Percentiles rank a stretch among this genome's conserved stretches.
These are phyloP conservation scores for Aspergillus bridgeri DNA, from an alignment of 495 filamentous ascomycete genomes.

Conservation along the genomic window DNA sequence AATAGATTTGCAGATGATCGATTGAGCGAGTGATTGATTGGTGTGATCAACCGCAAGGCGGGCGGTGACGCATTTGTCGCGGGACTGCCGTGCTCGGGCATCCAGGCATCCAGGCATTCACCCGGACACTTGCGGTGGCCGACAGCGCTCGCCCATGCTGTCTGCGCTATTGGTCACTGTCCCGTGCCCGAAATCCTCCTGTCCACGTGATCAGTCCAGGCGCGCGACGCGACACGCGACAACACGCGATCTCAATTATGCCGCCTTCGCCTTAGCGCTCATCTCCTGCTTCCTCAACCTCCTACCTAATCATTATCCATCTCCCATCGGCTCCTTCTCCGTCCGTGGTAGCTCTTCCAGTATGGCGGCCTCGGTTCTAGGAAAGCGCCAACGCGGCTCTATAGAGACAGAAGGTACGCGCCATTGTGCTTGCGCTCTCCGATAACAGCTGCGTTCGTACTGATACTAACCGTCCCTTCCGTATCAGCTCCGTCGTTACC, in stretches of 20 bases:
- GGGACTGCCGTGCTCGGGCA: not conserved
- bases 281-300: not conserved
- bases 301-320: not conserved
- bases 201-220: not conserved
- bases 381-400: conserved; percentile 67
- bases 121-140: not conserved
- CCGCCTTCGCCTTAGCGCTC: conserved; percentile 12
- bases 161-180: not conserved
- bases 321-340: not conserved
- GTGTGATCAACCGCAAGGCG: not conserved
- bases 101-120: no score
- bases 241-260: conserved; percentile 17
- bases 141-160: not conserved
- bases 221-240: conserved; percentile 18
- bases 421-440: not conserved
- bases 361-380: conserved; percentile 65
- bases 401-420: conserved; percentile 52
- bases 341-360: conserved; percentile 8
- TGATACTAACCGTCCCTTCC: conserved; percentile 1
- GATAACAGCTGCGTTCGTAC: not conserved
- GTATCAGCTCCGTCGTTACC: conserved; percentile 33
- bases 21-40: no score
- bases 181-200: not conserved
- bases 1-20: no score
- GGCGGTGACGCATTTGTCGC: conserved; percentile 9